Evolutionary conservation across 2,329 filamentous ascomycete species (phyloP).

Genomic region (Aspergillus sp.): DNA sequence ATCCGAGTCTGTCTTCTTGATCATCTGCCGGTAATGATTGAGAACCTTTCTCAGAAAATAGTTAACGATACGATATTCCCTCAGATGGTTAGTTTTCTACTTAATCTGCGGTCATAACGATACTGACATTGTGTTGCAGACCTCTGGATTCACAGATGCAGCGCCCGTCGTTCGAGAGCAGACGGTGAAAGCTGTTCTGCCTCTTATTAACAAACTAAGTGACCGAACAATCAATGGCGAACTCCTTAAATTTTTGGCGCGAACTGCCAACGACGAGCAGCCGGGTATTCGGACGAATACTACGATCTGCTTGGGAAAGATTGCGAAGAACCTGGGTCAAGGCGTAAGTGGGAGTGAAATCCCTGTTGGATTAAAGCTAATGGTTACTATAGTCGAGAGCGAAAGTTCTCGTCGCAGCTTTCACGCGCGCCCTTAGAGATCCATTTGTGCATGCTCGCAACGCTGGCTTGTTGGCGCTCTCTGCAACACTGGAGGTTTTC

Average conservation of each 20-base stretch:
- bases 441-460: slow-evolving; percentile 94
- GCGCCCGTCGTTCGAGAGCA: slow-evolving; percentile 92
- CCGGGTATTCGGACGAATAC: slow-evolving; percentile 97
- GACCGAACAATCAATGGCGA: slow-evolving; percentile 94
- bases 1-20: slow-evolving; percentile 89
- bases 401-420: slow-evolving; percentile 92
- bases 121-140: slow-evolving; percentile 45
- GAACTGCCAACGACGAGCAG: slow-evolving; percentile 96
- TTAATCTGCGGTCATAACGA: not conserved
- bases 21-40: slow-evolving; percentile 86
- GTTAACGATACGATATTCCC: slow-evolving; percentile 98
- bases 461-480: slow-evolving; percentile 80
- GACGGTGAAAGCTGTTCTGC: slow-evolving; percentile 89
- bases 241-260: slow-evolving; percentile 83
- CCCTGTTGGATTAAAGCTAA: slow-evolving; percentile 24
- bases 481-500: slow-evolving; percentile 83
- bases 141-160: slow-evolving; percentile 91
- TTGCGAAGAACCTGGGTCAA: slow-evolving; percentile 80
- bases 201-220: slow-evolving; percentile 83
- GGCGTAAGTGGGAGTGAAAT: slow-evolving; percentile 40
- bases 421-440: slow-evolving; percentile 83
- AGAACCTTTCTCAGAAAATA: slow-evolving; percentile 79
- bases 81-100: slow-evolving; percentile 65
- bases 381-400: slow-evolving; percentile 61
- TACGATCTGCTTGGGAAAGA: slow-evolving; percentile 95